A percentile compares a stretch with the other conserved stretches of the same genome.
Conservation (phyloP, 2,329 filamentous ascomycete genomes). For the Microcyclosporella mali region DNA sequence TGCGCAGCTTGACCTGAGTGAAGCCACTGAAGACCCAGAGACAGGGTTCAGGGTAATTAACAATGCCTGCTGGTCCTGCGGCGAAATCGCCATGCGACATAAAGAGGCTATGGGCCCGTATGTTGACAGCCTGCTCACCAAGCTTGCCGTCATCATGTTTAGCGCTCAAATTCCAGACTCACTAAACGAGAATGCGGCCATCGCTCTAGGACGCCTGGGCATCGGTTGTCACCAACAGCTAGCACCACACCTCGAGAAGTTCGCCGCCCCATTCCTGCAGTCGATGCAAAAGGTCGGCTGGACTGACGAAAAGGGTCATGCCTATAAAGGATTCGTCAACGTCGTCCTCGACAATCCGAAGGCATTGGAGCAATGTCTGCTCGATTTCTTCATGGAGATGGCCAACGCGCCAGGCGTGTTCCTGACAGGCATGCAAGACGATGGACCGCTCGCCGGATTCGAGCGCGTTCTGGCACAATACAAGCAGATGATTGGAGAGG, state of each 20-base stretch:
- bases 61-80: constrained; percentile 95
- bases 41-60: constrained; percentile 88
- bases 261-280: constrained; percentile 73
- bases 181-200: constrained; percentile 87
- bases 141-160: constrained; percentile 74
- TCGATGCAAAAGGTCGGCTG: constrained; percentile 79
- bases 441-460: constrained; percentile 62
- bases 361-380: constrained; percentile 80
- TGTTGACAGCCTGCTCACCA: constrained; percentile 67
- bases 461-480: constrained; percentile 53
- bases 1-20: constrained; percentile 69
- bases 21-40: constrained; percentile 71
- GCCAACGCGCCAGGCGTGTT: constrained; percentile 59
- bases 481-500: constrained; percentile 47
- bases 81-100: constrained; percentile 81
- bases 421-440: constrained; percentile 54
- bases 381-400: constrained; percentile 78
- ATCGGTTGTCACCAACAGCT: constrained; percentile 69
- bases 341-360: constrained; percentile 81
- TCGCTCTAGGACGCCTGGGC: constrained; percentile 82
- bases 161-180: constrained; percentile 81
- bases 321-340: constrained; percentile 82
- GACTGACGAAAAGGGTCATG: constrained; percentile 90
- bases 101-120: constrained; percentile 68
- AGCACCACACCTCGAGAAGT: constrained; percentile 70